Evolutionary conservation across 2,329 filamentous ascomycete species (phyloP), one percentile per base, ranked within the genome.

Genomic region (Lecanicillium sp.): DNA sequence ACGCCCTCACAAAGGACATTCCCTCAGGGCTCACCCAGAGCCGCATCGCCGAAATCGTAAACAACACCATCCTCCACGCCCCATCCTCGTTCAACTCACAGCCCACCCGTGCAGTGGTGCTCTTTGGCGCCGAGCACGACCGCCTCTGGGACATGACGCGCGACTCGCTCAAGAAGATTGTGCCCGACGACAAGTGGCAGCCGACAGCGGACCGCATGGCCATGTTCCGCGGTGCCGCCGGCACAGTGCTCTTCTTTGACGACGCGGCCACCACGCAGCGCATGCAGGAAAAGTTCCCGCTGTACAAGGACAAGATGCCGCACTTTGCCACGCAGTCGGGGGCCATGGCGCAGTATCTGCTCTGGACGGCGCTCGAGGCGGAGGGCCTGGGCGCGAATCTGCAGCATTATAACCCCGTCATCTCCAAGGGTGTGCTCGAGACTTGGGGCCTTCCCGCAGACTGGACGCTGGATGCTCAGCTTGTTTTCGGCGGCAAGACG

Each of bases 31-130:
- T 63, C 47, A 36, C 53, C 27, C 68, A 71, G 49, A 59, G 64
- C 40, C 69, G 73, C 53, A 68, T 89, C 60, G 64, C 75, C 53
- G 74, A 83, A 51, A 75, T 89, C 55, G 72, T 80, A 58, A 65
- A 70, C 58, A 59, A 76, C 49, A 70, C 78, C 39, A 68, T 92
- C 49, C 67, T 77, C 43, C 71, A 87, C 59, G 71, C 82, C 2
- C 89, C 89, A 30, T 83, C 77, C 37, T 79, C 81, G 47, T 95
- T 95, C 80, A 95, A 95, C 78, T 84, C 79, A 30, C 89, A 95
- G 69, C 79, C 79, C 49, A 83, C 85, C 49, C 81, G 89, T 43
- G 65, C 83, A 42, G 74, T 94, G 34, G 74, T 95, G 37, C 76
- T 95, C 39, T 72, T 92, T 54, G 81, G 83, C 53, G 75, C 74